phyloP scores from a whole-genome alignment of 2,329 filamentous ascomycete species.

The Hypoxylon sp. region DNA sequence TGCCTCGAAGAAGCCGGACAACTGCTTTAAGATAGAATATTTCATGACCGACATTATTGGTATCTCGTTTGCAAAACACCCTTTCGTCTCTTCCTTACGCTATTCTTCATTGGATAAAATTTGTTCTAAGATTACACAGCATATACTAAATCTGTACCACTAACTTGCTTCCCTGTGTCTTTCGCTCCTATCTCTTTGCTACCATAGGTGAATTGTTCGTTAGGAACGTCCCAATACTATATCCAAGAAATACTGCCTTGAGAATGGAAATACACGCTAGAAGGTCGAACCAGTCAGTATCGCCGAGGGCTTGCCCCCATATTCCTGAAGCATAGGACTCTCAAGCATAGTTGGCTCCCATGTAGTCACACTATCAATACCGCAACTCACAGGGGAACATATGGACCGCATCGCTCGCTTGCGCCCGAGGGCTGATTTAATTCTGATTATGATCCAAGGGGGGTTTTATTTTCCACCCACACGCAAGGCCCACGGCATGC shows the following conservation, averaged over 20 bases:
- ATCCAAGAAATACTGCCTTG: background rate
- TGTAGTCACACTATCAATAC: background rate
- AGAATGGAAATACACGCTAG: background rate
- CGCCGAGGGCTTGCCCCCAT: background rate
- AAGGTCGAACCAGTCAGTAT: background rate
- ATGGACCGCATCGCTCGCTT: constrained; percentile 10
- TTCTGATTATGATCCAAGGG: constrained; percentile 39
- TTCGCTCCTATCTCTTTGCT: too few relatives aligned
- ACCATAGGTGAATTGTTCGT: background rate
- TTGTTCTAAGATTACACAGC: background rate
- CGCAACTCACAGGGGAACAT: background rate
- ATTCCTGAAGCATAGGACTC: background rate
- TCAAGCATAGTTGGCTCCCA: background rate
- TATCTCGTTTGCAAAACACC: too few relatives aligned
- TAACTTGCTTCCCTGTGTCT: background rate
- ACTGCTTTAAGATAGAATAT: too few relatives aligned
- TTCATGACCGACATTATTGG: too few relatives aligned
- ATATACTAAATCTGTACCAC: background rate
- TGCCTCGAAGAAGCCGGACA: background rate
- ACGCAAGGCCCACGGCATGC: constrained; percentile 16
- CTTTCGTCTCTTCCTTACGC: too few relatives aligned
- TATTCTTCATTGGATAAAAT: background rate
- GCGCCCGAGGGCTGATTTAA: constrained; percentile 29
- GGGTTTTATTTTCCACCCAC: constrained; percentile 20
- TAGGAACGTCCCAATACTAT: background rate